Evolutionary conservation across 306 rosid species (phyloP).

Genomic region (Cicer yamashitae): DNA sequence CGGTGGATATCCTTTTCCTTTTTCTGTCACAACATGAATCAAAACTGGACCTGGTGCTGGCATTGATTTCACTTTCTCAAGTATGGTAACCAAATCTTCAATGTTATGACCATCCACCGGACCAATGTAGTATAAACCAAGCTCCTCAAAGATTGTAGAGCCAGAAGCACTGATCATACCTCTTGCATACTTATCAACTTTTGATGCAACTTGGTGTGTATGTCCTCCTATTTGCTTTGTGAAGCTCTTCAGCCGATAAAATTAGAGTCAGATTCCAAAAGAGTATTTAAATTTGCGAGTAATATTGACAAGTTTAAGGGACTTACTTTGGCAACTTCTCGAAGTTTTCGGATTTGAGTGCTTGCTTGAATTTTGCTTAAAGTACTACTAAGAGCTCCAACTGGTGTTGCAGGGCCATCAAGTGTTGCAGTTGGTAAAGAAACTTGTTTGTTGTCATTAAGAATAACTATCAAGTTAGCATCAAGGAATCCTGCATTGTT

Average conservation of each 20-base stretch:
- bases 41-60: conserved; percentile 92
- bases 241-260: conserved; percentile 53
- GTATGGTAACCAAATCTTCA: conserved; percentile 70
- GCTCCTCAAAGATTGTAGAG: conserved; percentile 91
- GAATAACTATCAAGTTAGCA: conserved; percentile 76
- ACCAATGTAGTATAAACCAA: conserved; percentile 87
- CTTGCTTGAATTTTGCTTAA: conserved; percentile 88
- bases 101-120: conserved; percentile 89
- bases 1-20: conserved; percentile 95
- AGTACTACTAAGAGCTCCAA: conserved; percentile 84
- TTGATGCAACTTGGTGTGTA: conserved; percentile 83
- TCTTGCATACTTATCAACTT: conserved; percentile 85
- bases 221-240: conserved; percentile 79
- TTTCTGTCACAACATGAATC: conserved; percentile 87
- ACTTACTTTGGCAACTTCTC: conserved; percentile 89
- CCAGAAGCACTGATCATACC: conserved; percentile 83
- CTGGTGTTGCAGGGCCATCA: conserved; percentile 93
- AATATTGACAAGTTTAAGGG: conserved; percentile 6
- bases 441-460: conserved; percentile 95
- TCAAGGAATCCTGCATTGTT: conserved; percentile 91
- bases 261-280: conserved; percentile 39
- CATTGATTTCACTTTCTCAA: conserved; percentile 70
- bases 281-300: neutral
- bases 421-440: conserved; percentile 94
- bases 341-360: conserved; percentile 69